These are phyloP conservation scores for Omphalotus guepiniiformis DNA, from an alignment of 768 basidiomycete species.

Conservation along the genomic window DNA sequence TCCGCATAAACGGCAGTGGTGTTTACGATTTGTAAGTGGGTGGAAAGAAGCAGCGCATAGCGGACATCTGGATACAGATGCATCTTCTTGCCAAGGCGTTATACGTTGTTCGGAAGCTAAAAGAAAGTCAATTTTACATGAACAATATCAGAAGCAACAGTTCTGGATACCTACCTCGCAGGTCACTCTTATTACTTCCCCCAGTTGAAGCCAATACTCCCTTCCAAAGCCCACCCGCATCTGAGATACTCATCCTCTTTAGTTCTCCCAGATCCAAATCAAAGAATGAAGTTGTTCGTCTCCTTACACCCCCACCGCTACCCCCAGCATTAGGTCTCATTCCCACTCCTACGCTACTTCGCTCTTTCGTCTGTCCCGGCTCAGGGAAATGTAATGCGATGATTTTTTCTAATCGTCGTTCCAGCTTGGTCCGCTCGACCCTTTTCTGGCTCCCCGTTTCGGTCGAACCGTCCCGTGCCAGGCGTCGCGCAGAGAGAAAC, in stretches of 20 bases:
- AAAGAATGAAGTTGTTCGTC: slow-evolving; percentile 67
- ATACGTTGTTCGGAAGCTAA: slow-evolving; percentile 75
- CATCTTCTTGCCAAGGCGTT: slow-evolving; percentile 93
- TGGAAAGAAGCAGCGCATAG: slow-evolving; percentile 85
- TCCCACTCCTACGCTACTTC: background rate
- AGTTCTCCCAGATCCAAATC: slow-evolving; percentile 59
- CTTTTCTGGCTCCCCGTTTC: slow-evolving; percentile 37
- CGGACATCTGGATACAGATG: slow-evolving; percentile 71
- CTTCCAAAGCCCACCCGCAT: slow-evolving; percentile 67
- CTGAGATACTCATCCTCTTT: slow-evolving; percentile 42
- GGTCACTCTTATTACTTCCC: slow-evolving; percentile 51
- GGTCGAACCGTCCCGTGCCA: slow-evolving; percentile 34
- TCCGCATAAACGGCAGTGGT: slow-evolving; percentile 94
- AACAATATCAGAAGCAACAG: background rate
- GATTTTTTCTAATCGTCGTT: slow-evolving; percentile 86
- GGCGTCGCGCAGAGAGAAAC: slow-evolving; percentile 50
- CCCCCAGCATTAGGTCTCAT: background rate
- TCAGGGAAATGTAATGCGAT: slow-evolving; percentile 64
- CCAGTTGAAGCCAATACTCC: slow-evolving; percentile 47
- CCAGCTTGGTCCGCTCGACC: slow-evolving; percentile 79
- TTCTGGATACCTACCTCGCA: slow-evolving; percentile 50
- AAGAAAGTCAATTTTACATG: slow-evolving; percentile 6
- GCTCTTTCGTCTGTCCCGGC: slow-evolving; percentile 14
- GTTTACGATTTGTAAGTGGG: slow-evolving; percentile 87
- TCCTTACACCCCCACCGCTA: slow-evolving; percentile 17